phyloP scores from a whole-genome alignment of 495 filamentous ascomycete species.

The Hapsidospora chrysogenum region DNA sequence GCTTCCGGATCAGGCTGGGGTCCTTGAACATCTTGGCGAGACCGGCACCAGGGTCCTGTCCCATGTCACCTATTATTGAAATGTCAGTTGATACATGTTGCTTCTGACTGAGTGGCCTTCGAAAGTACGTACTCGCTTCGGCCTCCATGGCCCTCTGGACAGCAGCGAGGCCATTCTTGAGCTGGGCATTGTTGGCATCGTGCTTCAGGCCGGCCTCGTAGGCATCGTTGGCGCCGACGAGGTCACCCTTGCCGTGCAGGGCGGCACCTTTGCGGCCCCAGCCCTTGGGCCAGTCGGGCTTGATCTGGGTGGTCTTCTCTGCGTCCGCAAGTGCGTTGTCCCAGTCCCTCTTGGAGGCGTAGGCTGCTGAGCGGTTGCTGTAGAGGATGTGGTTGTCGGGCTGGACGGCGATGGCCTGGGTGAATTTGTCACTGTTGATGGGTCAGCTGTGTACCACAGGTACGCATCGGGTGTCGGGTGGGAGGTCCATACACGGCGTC shows the following conservation, averaged over 20 bases:
- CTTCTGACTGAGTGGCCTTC: neutral
- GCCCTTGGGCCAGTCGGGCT: slow-evolving; percentile 96
- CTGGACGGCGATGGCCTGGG: slow-evolving; percentile 80
- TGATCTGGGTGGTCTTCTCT: slow-evolving; percentile 78
- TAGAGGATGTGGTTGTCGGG: slow-evolving; percentile 87
- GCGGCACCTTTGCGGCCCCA: slow-evolving; percentile 86
- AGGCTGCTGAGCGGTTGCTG: slow-evolving; percentile 95
- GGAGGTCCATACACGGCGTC: slow-evolving; percentile 67
- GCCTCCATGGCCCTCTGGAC: slow-evolving; percentile 79
- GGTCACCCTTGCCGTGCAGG: slow-evolving; percentile 69
- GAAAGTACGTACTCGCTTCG: slow-evolving; percentile 41
- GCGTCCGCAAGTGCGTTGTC: slow-evolving; percentile 75
- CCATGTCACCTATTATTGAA: slow-evolving; percentile 14
- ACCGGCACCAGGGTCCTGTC: slow-evolving; percentile 52
- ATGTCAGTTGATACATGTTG: neutral
- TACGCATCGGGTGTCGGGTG: slow-evolving; percentile 2
- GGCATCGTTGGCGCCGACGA: slow-evolving; percentile 69
- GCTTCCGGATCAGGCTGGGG: slow-evolving; percentile 73
- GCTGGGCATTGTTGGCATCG: slow-evolving; percentile 81
- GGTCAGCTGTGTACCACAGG: neutral
- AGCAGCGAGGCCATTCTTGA: slow-evolving; percentile 69
- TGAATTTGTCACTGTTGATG: slow-evolving; percentile 70
- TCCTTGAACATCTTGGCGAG: slow-evolving; percentile 87
- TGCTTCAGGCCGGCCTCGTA: slow-evolving; percentile 85
- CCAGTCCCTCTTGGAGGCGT: slow-evolving; percentile 78